Evolutionary conservation across 768 basidiomycete genomes (phyloP), one percentile per base, ranked within the genome.

Genomic region (Amanita pseudoporphyria): DNA sequence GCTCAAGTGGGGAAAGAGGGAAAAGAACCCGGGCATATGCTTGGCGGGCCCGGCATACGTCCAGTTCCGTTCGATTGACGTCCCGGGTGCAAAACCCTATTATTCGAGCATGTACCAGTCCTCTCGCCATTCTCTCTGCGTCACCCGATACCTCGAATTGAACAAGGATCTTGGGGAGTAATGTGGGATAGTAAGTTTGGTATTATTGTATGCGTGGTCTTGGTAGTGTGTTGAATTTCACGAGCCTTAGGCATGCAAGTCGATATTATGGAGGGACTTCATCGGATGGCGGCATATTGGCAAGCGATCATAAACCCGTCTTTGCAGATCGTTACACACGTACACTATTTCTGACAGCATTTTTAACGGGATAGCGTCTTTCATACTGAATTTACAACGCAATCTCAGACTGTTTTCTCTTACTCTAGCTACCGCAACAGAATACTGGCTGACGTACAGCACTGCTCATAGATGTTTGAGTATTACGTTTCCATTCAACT

Each of bases 31-130:
- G 69, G 71, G 0, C 52, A 64, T 52, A 62, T 64, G 47, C 65
- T 85, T 14, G 64, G 69, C 39, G 82, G 84, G 5, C 74, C 78
- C 13, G 81, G 79, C 3, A 83, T 87, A 57, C 66, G 82, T 35
- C 84, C 84, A 16, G 83, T 91, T 9, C 88, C 89, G 0, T 91
- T 91, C 58, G 89, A 91, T 62, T 89, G 65, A 67, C 7, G 7
- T 28, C 7, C 7, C 7, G 7, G 3, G 26, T 3, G 7, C 26
- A 28, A 28, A 4, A 28, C 7, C 7, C 7, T 28, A 28, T 28
- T 7, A 28, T 28, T 28, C 26, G 26, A 7, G 7, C 26, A 28
- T 28, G 3, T 28, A 28, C 26, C 7, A 28, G 7, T 28, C 26
- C 4, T 7, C 26, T 28, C 7, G 12, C 35, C 3, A 36, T 36